Base-by-base conservation (phyloP, 768 basidiomycete species). In the Sporobolomyces phaffii region DNA sequence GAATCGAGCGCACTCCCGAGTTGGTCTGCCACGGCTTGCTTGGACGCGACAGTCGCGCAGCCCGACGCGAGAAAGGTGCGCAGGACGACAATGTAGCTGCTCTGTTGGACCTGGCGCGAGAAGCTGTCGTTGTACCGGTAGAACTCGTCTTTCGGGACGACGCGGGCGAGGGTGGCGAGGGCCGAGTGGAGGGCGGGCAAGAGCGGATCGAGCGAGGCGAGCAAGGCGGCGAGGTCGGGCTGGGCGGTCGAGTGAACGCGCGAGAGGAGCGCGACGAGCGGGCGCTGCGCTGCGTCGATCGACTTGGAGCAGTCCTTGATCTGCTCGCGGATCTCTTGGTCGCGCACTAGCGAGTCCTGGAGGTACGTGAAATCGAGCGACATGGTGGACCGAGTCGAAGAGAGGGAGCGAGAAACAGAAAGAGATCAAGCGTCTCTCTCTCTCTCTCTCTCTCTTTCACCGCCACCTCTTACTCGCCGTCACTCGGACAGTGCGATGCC, bases 1-100 rank as follows among this genome's bases (percentile, higher is more conserved):
- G n/a, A n/a, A n/a, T n/a, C n/a, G 7, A 1, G 76, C 80, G 73
- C 31, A 80, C 80, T 65, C 15, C 77, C 78, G 31, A 81, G 72
- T 18, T 75, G 60, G 15, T 72, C 71, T 0, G 74, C 73, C 0
- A 77, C 77, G 8, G 75, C 62, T 8, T 67, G 68, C 10, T 78
- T 73, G 11, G 76, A 73, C 7, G 76, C 57, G 8, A 80, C 73
- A 33, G 76, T 73, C 48, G 78, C 3, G 40, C 54, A 43, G 20
- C 40, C 76, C 8, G 72, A 63, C 26, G 77, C 69, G 10, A 80
- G 74, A 70, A 80, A 80, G 38, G 72, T 56, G 2, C 75, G 71
- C 28, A 79, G 53, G 3, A 77, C 77, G 29, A 78, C 69, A 8
- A 74, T 70, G 18, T 78, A 78, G 44, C 74, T 73, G 17, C 78